Evolutionary conservation across 108 stramenopile genomes (phyloP).

Genomic region (Halocafeteria seosinensis): DNA sequence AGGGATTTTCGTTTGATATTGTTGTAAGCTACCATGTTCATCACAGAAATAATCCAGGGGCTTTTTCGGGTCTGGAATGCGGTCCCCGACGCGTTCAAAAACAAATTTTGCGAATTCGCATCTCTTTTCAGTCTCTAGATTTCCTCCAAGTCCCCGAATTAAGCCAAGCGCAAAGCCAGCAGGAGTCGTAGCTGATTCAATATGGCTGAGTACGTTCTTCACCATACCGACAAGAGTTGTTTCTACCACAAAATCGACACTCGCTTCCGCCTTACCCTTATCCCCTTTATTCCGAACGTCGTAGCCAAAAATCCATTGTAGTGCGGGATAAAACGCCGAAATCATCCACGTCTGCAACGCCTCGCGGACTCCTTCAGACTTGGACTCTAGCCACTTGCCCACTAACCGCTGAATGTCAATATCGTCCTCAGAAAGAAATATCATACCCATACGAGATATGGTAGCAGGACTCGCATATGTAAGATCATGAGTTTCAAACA

Average conservation of each 20-base stretch:
- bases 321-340: not conserved
- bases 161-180: constrained; percentile 26
- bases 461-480: constrained; percentile 45
- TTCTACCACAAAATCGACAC: constrained; percentile 28
- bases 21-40: too few species aligned
- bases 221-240: constrained; percentile 44
- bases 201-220: constrained; percentile 30
- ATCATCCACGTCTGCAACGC: not conserved
- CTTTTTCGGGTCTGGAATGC: constrained; percentile 25
- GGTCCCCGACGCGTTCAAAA: constrained; percentile 28
- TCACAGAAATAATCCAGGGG: constrained; percentile 17
- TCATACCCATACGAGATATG: constrained; percentile 47
- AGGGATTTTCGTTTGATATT: not conserved
- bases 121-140: constrained; percentile 22
- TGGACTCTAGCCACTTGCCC: constrained; percentile 7
- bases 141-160: constrained; percentile 42
- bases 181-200: constrained; percentile 3
- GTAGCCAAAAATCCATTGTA: not conserved
- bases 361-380: not conserved
- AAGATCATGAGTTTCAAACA: constrained; percentile 50
- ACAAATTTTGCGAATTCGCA: constrained; percentile 28
- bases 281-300: too few species aligned
- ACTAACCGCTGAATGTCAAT: constrained; percentile 27
- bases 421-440: constrained; percentile 46
- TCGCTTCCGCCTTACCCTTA: not conserved